Conservation (phyloP, 2,329 filamentous ascomycete genomes). For the Amesomyces nigricolor region DNA sequence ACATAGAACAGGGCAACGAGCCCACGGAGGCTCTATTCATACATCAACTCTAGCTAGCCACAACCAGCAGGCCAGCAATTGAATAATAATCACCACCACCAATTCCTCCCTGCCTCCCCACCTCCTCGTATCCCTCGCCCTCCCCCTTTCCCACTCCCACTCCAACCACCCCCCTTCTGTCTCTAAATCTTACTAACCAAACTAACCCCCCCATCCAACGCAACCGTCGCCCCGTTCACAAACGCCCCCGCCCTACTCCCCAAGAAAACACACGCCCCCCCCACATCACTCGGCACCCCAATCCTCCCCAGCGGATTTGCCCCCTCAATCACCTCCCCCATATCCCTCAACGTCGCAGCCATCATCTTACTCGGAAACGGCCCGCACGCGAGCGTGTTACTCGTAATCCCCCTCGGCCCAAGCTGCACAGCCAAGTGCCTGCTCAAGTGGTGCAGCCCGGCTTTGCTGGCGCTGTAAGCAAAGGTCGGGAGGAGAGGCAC, state of each 20-base stretch:
- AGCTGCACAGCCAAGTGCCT: conserved; percentile 55
- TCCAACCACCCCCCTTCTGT: background rate
- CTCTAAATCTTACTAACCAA: conserved; percentile 42
- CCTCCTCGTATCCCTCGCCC: background rate
- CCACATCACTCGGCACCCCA: conserved; percentile 62
- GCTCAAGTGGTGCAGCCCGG: conserved; percentile 58
- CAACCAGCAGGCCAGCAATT: background rate
- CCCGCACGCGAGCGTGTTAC: conserved; percentile 66
- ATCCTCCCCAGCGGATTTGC: conserved; percentile 62
- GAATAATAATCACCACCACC: background rate
- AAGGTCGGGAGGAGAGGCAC: conserved; percentile 55
- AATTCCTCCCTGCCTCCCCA: background rate
- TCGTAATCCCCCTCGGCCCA: conserved; percentile 54
- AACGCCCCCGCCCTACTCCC: conserved; percentile 60
- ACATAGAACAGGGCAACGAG: background rate
- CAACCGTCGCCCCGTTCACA: conserved; percentile 60
- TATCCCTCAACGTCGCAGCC: conserved; percentile 52
- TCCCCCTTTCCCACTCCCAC: background rate
- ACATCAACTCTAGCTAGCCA: background rate
- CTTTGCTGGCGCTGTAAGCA: conserved; percentile 57
- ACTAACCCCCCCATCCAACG: conserved; percentile 54
- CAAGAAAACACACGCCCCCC: conserved; percentile 66
- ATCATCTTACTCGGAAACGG: conserved; percentile 68
- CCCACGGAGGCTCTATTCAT: background rate
- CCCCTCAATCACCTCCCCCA: conserved; percentile 48